These are phyloP conservation scores for Grigorovia jiainica DNA, from an alignment of 805 yeast species.

Conservation along the genomic window DNA sequence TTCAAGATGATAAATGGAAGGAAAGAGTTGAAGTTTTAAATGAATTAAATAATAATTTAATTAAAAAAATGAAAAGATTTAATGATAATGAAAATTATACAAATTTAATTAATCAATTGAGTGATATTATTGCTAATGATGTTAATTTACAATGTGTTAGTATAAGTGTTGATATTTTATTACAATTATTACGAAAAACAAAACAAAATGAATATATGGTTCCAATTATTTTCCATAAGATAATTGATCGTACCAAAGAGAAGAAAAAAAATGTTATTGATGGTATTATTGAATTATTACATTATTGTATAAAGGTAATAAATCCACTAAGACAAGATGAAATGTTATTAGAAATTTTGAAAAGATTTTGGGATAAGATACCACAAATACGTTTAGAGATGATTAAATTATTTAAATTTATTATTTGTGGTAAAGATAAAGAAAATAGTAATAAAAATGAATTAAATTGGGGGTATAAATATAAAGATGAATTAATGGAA, in stretches of 20 bases:
- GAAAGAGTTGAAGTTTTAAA: slow-evolving; percentile 82
- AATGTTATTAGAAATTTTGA: slow-evolving; percentile 49
- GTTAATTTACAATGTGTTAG: slow-evolving; percentile 81
- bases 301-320: background rate
- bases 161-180: slow-evolving; percentile 60
- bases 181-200: slow-evolving; percentile 41
- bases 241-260: slow-evolving; percentile 80
- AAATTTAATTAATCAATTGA: slow-evolving; percentile 44
- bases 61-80: slow-evolving; percentile 46
- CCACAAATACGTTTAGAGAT: slow-evolving; percentile 74
- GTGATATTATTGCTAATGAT: slow-evolving; percentile 66
- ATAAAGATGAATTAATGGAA: slow-evolving; percentile 8
- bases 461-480: background rate
- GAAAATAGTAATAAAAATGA: background rate
- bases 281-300: background rate
- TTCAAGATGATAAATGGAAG: slow-evolving; percentile 73
- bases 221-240: slow-evolving; percentile 43
- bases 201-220: slow-evolving; percentile 43
- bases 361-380: slow-evolving; percentile 61
- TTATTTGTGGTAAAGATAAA: slow-evolving; percentile 19
- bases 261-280: slow-evolving; percentile 72
- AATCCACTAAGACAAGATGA: slow-evolving; percentile 16
- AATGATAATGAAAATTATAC: slow-evolving; percentile 42
- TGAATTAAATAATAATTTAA: slow-evolving; percentile 37
- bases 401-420: slow-evolving; percentile 53